Conservation (phyloP, 371 early-diverging fungal species). For the Rhizopus sp. region DNA sequence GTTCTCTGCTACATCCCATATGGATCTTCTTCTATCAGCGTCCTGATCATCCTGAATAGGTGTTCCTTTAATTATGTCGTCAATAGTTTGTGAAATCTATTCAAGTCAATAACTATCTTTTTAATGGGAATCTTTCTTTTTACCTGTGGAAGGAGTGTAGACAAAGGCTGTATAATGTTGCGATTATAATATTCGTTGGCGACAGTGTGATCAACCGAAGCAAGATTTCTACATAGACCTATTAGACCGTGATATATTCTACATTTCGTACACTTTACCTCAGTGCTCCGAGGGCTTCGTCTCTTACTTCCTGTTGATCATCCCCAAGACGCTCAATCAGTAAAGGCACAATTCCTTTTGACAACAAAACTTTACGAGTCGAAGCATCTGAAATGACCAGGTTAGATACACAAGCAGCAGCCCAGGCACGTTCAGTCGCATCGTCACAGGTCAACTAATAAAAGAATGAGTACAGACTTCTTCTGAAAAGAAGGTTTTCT, state of each 20-base stretch:
- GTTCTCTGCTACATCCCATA: constrained; percentile 76
- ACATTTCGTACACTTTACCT: constrained; percentile 32
- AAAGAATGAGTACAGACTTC: neutral
- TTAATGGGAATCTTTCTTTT: neutral
- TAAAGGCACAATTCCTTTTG: constrained; percentile 65
- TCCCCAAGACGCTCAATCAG: constrained; percentile 75
- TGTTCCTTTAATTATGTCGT: constrained; percentile 48
- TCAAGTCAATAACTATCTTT: neutral
- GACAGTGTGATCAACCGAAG: constrained; percentile 61
- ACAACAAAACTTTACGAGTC: constrained; percentile 71
- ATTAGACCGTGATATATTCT: neutral
- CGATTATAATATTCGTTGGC: constrained; percentile 69
- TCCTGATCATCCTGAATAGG: constrained; percentile 51
- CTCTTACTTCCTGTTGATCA: constrained; percentile 68
- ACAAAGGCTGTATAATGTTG: constrained; percentile 62
- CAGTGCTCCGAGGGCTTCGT: constrained; percentile 81
- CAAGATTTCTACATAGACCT: constrained; percentile 54
- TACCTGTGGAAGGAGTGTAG: constrained; percentile 51
- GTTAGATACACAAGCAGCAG: constrained; percentile 85
- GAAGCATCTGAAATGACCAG: constrained; percentile 62
- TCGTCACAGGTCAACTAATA: constrained; percentile 61
- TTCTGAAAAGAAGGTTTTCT: neutral
- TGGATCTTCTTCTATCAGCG: constrained; percentile 59
- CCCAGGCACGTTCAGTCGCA: constrained; percentile 85
- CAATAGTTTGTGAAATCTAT: constrained; percentile 45